Conservation (phyloP, 352 stramenopile genomes). For the Globisporangium polare region DNA sequence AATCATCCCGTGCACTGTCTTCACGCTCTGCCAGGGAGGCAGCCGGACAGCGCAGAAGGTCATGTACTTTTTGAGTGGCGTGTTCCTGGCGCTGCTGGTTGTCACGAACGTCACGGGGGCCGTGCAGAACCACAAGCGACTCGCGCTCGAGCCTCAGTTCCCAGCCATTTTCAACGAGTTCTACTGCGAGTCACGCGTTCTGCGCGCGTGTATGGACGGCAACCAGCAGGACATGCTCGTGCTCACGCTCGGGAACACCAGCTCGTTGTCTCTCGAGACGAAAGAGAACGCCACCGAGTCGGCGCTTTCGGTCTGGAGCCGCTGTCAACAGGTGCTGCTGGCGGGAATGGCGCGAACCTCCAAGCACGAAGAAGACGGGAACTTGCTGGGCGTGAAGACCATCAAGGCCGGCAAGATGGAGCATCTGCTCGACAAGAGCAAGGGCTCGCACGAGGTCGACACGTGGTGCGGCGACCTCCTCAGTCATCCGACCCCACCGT, state of each 20-base stretch:
- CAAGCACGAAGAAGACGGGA: background rate
- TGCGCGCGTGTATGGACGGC: background rate
- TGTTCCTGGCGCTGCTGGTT: background rate
- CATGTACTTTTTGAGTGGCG: background rate
- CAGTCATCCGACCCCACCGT: background rate
- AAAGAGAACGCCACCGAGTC: background rate
- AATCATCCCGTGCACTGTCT: too few relatives aligned
- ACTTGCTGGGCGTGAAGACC: background rate
- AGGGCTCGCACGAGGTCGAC: background rate
- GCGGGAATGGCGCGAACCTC: background rate
- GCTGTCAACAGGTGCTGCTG: background rate
- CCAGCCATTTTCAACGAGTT: constrained; percentile 1
- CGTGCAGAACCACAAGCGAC: background rate
- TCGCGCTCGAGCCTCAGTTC: background rate
- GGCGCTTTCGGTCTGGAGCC: background rate
- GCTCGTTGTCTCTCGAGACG: background rate
- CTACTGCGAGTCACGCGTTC: constrained; percentile 2
- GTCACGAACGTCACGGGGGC: background rate
- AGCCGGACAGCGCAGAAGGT: background rate
- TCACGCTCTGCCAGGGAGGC: background rate
- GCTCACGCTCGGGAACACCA: background rate
- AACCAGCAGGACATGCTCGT: background rate
- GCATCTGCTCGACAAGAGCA: background rate
- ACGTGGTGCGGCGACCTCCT: background rate
- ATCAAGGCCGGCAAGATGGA: background rate